A percentile compares a stretch with the other conserved stretches of the same genome.
phyloP scores from a whole-genome alignment of 2,329 filamentous ascomycete species.

The Calonectria honghensis region DNA sequence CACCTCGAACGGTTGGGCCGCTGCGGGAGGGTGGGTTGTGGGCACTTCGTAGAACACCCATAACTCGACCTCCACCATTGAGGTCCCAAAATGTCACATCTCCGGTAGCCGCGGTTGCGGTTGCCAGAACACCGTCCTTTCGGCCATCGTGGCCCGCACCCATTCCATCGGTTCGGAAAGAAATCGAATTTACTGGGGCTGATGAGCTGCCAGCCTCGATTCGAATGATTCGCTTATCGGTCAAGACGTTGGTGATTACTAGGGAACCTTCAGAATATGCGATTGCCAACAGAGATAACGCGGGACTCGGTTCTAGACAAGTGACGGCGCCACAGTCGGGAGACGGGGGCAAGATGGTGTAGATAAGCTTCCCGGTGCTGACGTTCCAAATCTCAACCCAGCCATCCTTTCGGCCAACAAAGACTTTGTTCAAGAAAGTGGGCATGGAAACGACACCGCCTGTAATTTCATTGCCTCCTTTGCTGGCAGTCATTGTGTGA shows the following conservation, averaged over 20 bases:
- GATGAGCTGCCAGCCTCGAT: slow-evolving; percentile 80
- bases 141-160: slow-evolving; percentile 92
- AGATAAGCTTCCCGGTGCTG: slow-evolving; percentile 91
- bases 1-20: slow-evolving; percentile 78
- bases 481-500: slow-evolving; percentile 72
- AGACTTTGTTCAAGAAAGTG: slow-evolving; percentile 96
- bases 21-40: slow-evolving; percentile 83
- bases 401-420: slow-evolving; percentile 90
- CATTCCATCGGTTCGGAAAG: slow-evolving; percentile 91
- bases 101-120: slow-evolving; percentile 84
- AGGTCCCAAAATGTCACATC: slow-evolving; percentile 98
- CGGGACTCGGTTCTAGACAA: slow-evolving; percentile 88
- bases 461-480: slow-evolving; percentile 81
- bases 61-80: slow-evolving; percentile 89
- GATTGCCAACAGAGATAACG: slow-evolving; percentile 89
- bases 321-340: slow-evolving; percentile 87
- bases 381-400: slow-evolving; percentile 98
- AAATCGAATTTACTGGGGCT: slow-evolving; percentile 85
- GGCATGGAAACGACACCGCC: slow-evolving; percentile 91
- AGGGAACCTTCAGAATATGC: slow-evolving; percentile 88
- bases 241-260: slow-evolving; percentile 86
- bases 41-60: slow-evolving; percentile 89
- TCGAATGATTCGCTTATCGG: slow-evolving; percentile 82
- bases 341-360: slow-evolving; percentile 87
- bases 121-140: slow-evolving; percentile 94